A percentile compares a stretch with the other conserved stretches of the same genome.
Evolutionary conservation across 139 green algal genomes (phyloP).

Genomic region (Chlorella sp.): DNA sequence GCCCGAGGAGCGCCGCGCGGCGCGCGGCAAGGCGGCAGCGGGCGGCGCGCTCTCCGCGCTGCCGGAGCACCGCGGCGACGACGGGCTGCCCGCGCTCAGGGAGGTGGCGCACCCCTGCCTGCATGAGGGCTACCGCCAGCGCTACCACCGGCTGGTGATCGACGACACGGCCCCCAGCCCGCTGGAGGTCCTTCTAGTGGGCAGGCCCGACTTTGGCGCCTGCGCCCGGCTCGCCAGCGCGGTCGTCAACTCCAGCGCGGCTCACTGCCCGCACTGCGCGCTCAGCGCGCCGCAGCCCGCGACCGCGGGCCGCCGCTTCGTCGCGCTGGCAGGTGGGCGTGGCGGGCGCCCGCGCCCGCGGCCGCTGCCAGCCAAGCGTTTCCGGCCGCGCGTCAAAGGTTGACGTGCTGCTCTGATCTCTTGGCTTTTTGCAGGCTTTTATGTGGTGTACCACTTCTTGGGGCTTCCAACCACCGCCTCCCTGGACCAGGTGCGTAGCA

Average conservation of each 20-base stretch:
- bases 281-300: conserved; percentile 51
- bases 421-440: no score
- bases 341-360: no score
- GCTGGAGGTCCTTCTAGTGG: conserved; percentile 36
- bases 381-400: no score
- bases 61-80: background rate
- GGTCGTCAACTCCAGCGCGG: conserved; percentile 49
- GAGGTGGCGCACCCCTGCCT: conserved; percentile 59
- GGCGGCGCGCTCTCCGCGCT: background rate
- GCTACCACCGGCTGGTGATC: conserved; percentile 46
- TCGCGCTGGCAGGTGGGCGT: no score
- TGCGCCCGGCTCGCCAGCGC: conserved; percentile 51
- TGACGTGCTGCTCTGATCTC: no score
- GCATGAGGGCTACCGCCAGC: conserved; percentile 57
- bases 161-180: conserved; percentile 22
- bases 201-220: conserved; percentile 51
- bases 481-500: conserved; percentile 39
- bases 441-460: conserved; percentile 81
- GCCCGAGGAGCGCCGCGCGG: background rate
- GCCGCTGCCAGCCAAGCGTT: no score
- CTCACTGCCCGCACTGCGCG: conserved; percentile 42
- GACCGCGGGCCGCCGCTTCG: conserved; percentile 36
- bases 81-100: background rate
- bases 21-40: no score
- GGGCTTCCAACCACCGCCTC: conserved; percentile 29